phyloP scores from a whole-genome alignment of 176 grass and related monocot species.

The Aegilops longissima region DNA sequence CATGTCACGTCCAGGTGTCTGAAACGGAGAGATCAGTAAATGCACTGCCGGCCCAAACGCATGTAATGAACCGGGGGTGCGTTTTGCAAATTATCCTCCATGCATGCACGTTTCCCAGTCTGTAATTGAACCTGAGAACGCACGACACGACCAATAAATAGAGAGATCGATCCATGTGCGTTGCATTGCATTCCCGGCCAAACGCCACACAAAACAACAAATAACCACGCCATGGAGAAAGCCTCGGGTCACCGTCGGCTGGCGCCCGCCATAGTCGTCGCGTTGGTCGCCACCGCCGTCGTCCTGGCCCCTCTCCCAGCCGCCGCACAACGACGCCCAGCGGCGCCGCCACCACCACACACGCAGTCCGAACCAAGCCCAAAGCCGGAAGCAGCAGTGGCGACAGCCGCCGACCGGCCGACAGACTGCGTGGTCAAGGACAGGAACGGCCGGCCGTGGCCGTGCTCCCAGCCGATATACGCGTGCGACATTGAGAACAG shows the following conservation, averaged over 20 bases:
- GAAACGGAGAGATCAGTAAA: too few species aligned
- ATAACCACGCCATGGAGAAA: not conserved
- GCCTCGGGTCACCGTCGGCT: not conserved
- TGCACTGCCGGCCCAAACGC: too few species aligned
- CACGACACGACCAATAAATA: too few species aligned
- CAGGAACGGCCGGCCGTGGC: not conserved
- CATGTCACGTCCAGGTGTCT: too few species aligned
- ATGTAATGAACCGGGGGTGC: too few species aligned
- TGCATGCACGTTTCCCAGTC: too few species aligned
- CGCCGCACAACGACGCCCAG: not conserved
- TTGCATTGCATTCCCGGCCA: too few species aligned
- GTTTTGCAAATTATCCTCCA: too few species aligned
- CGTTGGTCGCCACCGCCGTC: too few species aligned
- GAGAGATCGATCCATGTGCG: too few species aligned
- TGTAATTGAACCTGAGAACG: too few species aligned
- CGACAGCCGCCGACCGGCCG: not conserved
- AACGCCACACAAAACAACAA: not conserved
- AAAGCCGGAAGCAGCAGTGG: not conserved
- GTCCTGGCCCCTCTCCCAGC: not conserved
- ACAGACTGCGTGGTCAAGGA: conserved; percentile 1
- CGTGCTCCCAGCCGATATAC: not conserved
- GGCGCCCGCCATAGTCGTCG: not conserved
- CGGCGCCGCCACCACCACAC: not conserved
- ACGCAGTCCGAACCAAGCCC: too few species aligned
- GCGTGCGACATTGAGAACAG: conserved; percentile 18